These are phyloP conservation scores for Pseudophaeomoniella oleicola DNA, from an alignment of 2,329 filamentous ascomycete genomes.

Conservation along the genomic window DNA sequence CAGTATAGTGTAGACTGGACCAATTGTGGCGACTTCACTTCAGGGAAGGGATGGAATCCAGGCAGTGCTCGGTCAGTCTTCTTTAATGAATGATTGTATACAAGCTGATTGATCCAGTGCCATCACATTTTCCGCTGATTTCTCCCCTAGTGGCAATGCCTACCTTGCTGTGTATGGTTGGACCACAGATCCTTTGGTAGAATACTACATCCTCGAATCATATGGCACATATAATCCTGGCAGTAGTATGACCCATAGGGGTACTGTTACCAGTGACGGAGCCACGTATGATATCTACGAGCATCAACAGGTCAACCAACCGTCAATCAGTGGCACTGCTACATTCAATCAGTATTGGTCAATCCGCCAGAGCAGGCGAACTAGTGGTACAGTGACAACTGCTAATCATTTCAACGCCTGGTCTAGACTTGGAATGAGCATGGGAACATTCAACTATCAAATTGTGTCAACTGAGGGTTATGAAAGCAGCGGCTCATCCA, in stretches of 20 bases:
- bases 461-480: slow-evolving; percentile 29
- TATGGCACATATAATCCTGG: slow-evolving; percentile 13
- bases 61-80: slow-evolving; percentile 32
- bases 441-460: slow-evolving; percentile 24
- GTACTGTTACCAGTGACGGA: slow-evolving; percentile 22
- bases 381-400: slow-evolving; percentile 20
- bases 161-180: slow-evolving; percentile 26
- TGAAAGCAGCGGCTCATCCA: slow-evolving; percentile 22
- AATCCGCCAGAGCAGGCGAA: slow-evolving; percentile 20
- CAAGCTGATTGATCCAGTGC: slow-evolving; percentile 7
- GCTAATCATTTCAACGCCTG: slow-evolving; percentile 23
- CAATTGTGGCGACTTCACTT: slow-evolving; percentile 38
- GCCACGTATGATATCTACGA: slow-evolving; percentile 22
- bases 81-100: no score
- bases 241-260: slow-evolving; percentile 14
- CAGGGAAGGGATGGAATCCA: slow-evolving; percentile 44
- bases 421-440: slow-evolving; percentile 16
- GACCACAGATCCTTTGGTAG: slow-evolving; percentile 20
- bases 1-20: slow-evolving; percentile 32
- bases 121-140: slow-evolving; percentile 17
- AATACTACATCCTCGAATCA: slow-evolving; percentile 23
- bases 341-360: slow-evolving; percentile 31
- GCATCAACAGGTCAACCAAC: slow-evolving; percentile 20
- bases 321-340: slow-evolving; percentile 23
- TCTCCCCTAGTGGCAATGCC: slow-evolving; percentile 17